Conservation (phyloP, 2,329 filamentous ascomycete genomes). For the Arthroderma sp. region DNA sequence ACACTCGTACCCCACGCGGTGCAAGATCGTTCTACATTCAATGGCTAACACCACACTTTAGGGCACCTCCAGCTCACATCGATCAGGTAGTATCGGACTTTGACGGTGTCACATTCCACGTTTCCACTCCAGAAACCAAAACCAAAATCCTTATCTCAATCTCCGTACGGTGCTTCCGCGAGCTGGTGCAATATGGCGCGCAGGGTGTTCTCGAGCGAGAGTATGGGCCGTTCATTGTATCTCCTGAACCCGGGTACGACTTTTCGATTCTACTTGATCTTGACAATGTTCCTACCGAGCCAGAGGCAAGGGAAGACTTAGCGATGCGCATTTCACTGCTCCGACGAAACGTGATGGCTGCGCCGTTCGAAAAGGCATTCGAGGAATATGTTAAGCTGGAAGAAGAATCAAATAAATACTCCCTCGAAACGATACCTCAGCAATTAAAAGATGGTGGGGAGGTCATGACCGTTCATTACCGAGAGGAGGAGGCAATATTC, state of each 20-base stretch:
- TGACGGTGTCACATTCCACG: constrained; percentile 95
- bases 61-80: constrained; percentile 73
- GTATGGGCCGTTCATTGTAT: constrained; percentile 82
- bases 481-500: constrained; percentile 97
- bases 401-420: constrained; percentile 84
- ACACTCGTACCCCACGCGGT: constrained; percentile 16
- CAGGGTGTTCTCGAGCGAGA: constrained; percentile 83
- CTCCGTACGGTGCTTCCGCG: constrained; percentile 84
- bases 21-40: constrained; percentile 12
- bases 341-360: constrained; percentile 98
- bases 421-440: constrained; percentile 84
- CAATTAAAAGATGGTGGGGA: constrained; percentile 79
- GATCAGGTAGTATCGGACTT: constrained; percentile 99
- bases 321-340: constrained; percentile 77
- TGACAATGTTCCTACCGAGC: constrained; percentile 68
- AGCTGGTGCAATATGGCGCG: constrained; percentile 86
- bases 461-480: constrained; percentile 93
- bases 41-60: constrained; percentile 33
- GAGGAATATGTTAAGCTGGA: constrained; percentile 76
- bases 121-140: constrained; percentile 89
- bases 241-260: constrained; percentile 82
- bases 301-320: constrained; percentile 76
- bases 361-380: constrained; percentile 94
- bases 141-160: constrained; percentile 90
- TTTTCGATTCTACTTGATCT: constrained; percentile 88